phyloP scores from a whole-genome alignment of 2,329 filamentous ascomycete genomes.

The Setomelanomma holmii region DNA sequence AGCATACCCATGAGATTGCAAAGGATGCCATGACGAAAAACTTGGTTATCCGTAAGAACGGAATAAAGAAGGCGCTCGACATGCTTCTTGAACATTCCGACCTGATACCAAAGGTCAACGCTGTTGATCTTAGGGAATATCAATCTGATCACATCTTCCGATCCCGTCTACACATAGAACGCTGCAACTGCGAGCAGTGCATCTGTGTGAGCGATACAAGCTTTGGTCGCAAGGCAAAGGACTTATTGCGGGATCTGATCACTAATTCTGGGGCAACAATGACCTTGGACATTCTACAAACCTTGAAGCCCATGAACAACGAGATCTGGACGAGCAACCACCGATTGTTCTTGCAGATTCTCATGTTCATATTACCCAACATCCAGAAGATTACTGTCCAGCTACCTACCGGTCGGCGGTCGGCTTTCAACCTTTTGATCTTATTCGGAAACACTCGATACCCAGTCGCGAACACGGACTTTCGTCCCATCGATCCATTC shows the following conservation, averaged over 20 bases:
- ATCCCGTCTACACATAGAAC: too few relatives aligned
- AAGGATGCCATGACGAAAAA: conserved; percentile 21
- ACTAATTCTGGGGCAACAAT: neutral
- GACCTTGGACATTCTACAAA: conserved; percentile 5
- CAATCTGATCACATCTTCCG: conserved; percentile 3
- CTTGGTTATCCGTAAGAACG: conserved; percentile 11
- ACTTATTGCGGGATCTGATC: conserved; percentile 6
- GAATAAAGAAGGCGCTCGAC: conserved; percentile 15
- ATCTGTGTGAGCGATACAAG: neutral
- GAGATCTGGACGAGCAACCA: conserved; percentile 12
- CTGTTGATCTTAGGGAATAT: conserved; percentile 21
- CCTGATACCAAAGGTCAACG: conserved; percentile 14
- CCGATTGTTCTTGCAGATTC: too few relatives aligned
- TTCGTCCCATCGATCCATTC: conserved; percentile 11
- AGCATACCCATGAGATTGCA: conserved; percentile 14
- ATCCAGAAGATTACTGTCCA: too few relatives aligned
- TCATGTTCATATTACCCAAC: too few relatives aligned
- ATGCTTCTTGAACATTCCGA: conserved; percentile 12
- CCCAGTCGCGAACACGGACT: conserved; percentile 5
- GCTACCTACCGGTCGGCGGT: conserved; percentile 8
- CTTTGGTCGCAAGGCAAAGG: neutral
- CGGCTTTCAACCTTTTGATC: neutral
- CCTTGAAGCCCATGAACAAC: neutral
- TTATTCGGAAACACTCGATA: neutral
- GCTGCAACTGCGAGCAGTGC: conserved; percentile 1